Base-by-base conservation (phyloP, 257 asterid species). In the Solanum gracilifrons region DNA sequence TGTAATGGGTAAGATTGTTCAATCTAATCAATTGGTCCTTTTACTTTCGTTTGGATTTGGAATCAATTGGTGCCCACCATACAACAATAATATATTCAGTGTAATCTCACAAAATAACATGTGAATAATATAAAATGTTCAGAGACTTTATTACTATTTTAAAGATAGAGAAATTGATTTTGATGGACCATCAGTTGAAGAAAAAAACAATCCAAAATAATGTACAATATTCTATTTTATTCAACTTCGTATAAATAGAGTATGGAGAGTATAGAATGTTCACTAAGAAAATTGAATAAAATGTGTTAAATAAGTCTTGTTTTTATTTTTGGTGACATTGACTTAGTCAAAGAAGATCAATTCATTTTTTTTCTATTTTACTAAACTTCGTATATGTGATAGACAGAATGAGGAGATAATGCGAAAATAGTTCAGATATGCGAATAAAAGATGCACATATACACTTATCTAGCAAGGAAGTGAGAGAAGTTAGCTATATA, bases 351-450 rank as follows among this genome's bases (percentile, higher is more conserved):
- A 18, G 23, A 55, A 55, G 5, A 62, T 23, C 25, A 4, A n/a
- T n/a, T 62, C 15, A 3, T 9, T 10, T 62, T 23, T 60, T 20
- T 60, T 62, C 3, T 10, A 62, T n/a, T 64, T 64, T 25, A 64
- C 29, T 64, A 25, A n/a, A 64, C 9, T 25, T 64, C 1, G 7
- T n/a, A 25, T 64, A 64, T 25, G 32, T 64, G 9, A 25, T 64
- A 4, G 16, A n/a, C 16, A 64, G 3, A 2, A 62, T 13, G 1
- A n/a, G 3, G 16, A 64, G 16, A 16, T 20, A 51, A 51, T 7
- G 9, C 1, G 3, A 2, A 64, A 11, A 64, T n/a, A 12, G 8
- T 10, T 64, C 0, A 5, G 1, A n/a, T 2, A n/a, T n/a, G 8
- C 23, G 15, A 62, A 62, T 25, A 2, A 11, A 62, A 62, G 3